Percentiles rank a stretch among this genome's conserved stretches.
Conservation (phyloP, 257 asterid species). For the Gardenia jasminoides region DNA sequence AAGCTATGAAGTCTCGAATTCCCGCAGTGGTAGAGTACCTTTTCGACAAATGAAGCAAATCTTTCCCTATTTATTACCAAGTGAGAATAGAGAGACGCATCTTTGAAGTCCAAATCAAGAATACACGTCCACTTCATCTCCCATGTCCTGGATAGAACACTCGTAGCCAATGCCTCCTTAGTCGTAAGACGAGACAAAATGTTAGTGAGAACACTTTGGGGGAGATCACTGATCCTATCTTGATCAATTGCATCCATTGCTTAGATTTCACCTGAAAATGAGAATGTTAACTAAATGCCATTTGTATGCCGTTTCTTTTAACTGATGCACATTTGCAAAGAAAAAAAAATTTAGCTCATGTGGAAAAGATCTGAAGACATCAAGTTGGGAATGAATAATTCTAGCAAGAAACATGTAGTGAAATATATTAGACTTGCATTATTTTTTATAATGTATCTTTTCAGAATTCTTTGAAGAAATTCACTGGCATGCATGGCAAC, state of each 20-base stretch:
- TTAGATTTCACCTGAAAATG: background rate
- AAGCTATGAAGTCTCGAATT: background rate
- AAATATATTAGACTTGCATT: too few species aligned
- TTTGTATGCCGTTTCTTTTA: too few species aligned
- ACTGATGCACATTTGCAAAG: too few species aligned
- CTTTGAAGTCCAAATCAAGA: background rate
- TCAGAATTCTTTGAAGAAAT: too few species aligned
- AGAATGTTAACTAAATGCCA: too few species aligned
- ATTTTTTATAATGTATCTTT: too few species aligned
- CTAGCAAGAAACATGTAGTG: too few species aligned
- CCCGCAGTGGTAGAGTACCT: background rate
- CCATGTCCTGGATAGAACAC: background rate
- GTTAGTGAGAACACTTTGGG: background rate
- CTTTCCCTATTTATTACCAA: background rate
- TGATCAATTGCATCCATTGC: background rate
- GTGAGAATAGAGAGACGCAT: background rate
- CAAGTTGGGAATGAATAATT: too few species aligned
- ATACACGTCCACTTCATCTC: background rate
- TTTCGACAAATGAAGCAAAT: background rate
- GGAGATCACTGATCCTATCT: background rate
- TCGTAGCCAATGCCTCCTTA: background rate
- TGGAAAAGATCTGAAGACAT: too few species aligned
- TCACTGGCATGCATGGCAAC: too few species aligned
- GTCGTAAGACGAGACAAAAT: slow-evolving; percentile 3
- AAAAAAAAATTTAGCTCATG: too few species aligned